These are phyloP conservation scores for Moricandia arvensis DNA, from an alignment of 345 rosid genomes.

Conservation along the genomic window DNA sequence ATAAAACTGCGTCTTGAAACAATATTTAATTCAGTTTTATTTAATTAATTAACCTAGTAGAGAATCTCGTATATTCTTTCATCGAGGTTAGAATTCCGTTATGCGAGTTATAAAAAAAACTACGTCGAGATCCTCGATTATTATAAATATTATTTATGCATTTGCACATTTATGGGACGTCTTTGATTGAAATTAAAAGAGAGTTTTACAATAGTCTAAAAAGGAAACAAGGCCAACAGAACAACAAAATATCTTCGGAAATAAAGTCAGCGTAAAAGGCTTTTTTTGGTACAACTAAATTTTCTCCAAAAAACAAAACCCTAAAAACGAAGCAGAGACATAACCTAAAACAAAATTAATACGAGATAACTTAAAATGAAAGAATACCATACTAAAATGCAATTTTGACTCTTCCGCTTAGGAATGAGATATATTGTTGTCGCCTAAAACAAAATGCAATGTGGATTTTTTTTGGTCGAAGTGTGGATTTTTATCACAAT, in stretches of 20 bases:
- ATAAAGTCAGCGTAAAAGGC: no score
- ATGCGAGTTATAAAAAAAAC: neutral
- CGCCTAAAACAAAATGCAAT: neutral
- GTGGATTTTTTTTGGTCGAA: no score
- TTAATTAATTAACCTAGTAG: neutral
- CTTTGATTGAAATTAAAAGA: no score
- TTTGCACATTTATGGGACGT: no score
- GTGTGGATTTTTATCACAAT: no score
- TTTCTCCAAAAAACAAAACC: no score
- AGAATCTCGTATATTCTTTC: neutral
- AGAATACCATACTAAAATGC: neutral
- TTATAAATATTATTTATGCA: neutral
- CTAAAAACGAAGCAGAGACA: neutral
- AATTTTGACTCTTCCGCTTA: neutral
- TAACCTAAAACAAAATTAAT: neutral
- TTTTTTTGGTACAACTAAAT: no score
- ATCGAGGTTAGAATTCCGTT: neutral
- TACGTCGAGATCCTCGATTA: neutral
- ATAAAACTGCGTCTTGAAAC: no score
- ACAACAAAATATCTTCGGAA: no score
- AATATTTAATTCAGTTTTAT: no score
- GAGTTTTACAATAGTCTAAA: no score
- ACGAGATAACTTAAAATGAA: neutral
- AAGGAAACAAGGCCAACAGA: neutral
- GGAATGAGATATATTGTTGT: neutral